Evolutionary conservation across 371 early-diverging fungal species (phyloP).

Genomic region (Apophysomyces trapeziformis): DNA sequence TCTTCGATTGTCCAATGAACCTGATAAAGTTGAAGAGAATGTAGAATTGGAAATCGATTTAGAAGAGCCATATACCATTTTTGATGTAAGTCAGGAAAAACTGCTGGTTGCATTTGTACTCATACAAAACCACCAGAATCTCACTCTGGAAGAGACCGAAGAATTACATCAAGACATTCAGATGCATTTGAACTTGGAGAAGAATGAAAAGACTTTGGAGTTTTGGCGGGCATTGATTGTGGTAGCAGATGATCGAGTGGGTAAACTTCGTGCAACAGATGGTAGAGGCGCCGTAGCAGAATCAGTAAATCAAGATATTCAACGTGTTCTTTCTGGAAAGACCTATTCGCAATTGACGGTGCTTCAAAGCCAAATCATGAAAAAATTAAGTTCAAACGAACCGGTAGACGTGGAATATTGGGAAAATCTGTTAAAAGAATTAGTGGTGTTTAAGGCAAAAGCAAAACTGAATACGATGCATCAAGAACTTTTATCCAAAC

Average conservation of each 20-base stretch:
- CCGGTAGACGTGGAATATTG: constrained; percentile 95
- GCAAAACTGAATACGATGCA: constrained; percentile 78
- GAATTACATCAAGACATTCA: constrained; percentile 87
- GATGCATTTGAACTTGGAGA: constrained; percentile 84
- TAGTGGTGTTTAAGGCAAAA: constrained; percentile 86
- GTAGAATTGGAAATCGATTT: constrained; percentile 82
- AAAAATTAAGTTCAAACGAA: constrained; percentile 67
- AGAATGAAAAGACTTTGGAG: constrained; percentile 67
- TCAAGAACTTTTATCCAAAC: constrained; percentile 67
- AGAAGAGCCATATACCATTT: constrained; percentile 87
- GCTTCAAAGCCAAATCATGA: constrained; percentile 74
- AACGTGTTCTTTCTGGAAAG: constrained; percentile 73
- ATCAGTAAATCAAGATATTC: constrained; percentile 69
- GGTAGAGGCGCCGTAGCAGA: constrained; percentile 40
- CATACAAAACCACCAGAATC: constrained; percentile 37
- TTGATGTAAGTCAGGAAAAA: constrained; percentile 55
- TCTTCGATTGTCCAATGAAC: constrained; percentile 74
- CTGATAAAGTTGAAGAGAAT: constrained; percentile 73
- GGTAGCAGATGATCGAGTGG: constrained; percentile 77
- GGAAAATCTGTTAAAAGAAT: constrained; percentile 80
- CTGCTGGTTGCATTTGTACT: too few relatives aligned
- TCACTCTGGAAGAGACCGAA: constrained; percentile 68
- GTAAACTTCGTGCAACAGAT: constrained; percentile 47
- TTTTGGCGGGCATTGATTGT: constrained; percentile 89
- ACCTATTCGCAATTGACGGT: constrained; percentile 70